phyloP scores from a whole-genome alignment of 805 yeast genomes.

The Monosporozyma aerobia region DNA sequence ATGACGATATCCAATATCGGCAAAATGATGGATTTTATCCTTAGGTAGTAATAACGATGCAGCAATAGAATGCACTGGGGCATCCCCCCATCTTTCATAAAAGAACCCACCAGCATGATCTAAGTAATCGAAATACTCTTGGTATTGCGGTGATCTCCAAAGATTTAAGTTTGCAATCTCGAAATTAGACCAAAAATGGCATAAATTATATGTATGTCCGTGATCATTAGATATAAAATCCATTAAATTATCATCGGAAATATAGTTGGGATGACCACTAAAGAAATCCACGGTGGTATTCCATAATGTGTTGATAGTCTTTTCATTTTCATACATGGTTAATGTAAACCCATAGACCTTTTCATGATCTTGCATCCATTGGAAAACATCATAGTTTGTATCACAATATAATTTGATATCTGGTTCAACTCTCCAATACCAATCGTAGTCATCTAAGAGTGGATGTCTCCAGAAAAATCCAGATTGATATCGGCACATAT shows the following conservation, averaged over 20 bases:
- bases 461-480: conserved; percentile 51
- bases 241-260: conserved; percentile 54
- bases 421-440: conserved; percentile 94
- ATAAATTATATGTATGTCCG: conserved; percentile 65
- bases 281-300: conserved; percentile 56
- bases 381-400: conserved; percentile 69
- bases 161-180: conserved; percentile 70
- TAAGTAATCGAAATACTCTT: conserved; percentile 54
- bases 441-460: neutral
- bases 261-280: conserved; percentile 45
- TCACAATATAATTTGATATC: conserved; percentile 66
- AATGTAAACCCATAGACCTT: conserved; percentile 71
- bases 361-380: conserved; percentile 66
- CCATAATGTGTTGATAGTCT: conserved; percentile 76
- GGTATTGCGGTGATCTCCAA: conserved; percentile 66
- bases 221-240: conserved; percentile 63
- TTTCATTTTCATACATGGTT: conserved; percentile 56
- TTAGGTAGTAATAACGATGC: conserved; percentile 61
- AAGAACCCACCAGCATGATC: conserved; percentile 74
- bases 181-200: conserved; percentile 85
- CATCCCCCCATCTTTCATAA: conserved; percentile 91
- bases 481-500: conserved; percentile 46
- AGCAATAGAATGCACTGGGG: conserved; percentile 79
- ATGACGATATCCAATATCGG: conserved; percentile 73
- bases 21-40: conserved; percentile 61